Conservation (phyloP, 2,329 filamentous ascomycete species). For the Botrytis fragariae region DNA sequence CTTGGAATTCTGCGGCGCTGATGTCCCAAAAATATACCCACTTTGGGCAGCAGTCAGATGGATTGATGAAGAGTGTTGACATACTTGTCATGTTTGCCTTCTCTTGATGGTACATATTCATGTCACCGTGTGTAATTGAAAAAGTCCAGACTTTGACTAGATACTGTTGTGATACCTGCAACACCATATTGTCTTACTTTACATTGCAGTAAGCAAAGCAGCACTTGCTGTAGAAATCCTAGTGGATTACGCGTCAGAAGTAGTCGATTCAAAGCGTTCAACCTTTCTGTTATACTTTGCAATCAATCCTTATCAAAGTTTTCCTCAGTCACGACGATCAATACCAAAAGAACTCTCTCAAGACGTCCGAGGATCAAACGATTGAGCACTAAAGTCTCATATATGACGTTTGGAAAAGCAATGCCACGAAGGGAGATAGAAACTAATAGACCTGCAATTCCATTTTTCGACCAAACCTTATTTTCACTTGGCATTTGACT, state of each 20-base stretch:
- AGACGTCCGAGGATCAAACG: neutral
- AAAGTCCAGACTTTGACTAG: neutral
- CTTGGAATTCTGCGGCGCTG: neutral
- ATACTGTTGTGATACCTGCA: constrained; percentile 12
- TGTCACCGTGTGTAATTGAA: neutral
- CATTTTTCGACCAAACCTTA: constrained; percentile 8
- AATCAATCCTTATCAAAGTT: neutral
- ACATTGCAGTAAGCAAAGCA: constrained; percentile 14
- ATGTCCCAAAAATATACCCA: neutral
- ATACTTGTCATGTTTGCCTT: neutral
- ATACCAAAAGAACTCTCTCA: neutral
- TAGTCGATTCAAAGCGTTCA: neutral
- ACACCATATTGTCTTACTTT: constrained; percentile 3
- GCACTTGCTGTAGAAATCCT: neutral
- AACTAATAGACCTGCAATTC: neutral
- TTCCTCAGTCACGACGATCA: neutral
- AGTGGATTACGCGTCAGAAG: constrained; percentile 3
- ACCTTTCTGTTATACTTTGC: neutral
- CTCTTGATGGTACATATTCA: neutral
- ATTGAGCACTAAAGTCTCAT: neutral
- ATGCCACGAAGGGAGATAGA: constrained; percentile 2
- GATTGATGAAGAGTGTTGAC: neutral
- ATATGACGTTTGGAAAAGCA: constrained; percentile 13
- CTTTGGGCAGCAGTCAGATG: constrained; percentile 1
- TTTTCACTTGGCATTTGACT: constrained; percentile 19